Evolutionary conservation across 169 alveolate genomes (phyloP).

Genomic region (Plasmodium sp.): DNA sequence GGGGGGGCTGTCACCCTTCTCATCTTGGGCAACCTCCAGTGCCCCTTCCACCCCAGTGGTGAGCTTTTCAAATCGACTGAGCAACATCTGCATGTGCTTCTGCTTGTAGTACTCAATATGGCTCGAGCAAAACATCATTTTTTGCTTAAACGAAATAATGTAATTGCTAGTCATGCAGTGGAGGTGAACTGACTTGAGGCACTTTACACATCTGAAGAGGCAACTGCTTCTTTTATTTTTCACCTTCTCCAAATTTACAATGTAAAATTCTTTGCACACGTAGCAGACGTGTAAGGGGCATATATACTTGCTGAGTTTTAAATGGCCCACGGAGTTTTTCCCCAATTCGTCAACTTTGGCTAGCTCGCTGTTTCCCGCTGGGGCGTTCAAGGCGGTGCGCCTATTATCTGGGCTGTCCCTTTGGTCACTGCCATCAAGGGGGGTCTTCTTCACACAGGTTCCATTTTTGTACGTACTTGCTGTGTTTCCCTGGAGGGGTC

Average conservation of each 20-base stretch:
- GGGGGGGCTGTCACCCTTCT: neutral
- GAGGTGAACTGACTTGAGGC: constrained; percentile 43
- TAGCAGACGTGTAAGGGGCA: constrained; percentile 66
- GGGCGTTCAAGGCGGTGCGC: neutral
- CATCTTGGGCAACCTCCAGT: neutral
- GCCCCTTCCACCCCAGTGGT: neutral
- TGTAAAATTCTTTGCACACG: constrained; percentile 46
- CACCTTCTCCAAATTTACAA: constrained; percentile 4
- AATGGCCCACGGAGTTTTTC: neutral
- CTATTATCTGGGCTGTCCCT: neutral
- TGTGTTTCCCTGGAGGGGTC: neutral
- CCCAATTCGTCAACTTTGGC: neutral
- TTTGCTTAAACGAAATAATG: constrained; percentile 29
- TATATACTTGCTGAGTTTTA: constrained; percentile 11
- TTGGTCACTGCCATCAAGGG: neutral
- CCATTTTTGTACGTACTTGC: neutral
- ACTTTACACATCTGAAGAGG: constrained; percentile 42
- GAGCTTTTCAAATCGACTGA: neutral
- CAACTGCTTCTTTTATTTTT: neutral
- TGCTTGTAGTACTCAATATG: constrained; percentile 32
- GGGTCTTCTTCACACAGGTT: neutral
- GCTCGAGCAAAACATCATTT: constrained; percentile 29
- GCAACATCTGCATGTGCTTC: constrained; percentile 30
- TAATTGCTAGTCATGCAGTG: constrained; percentile 33
- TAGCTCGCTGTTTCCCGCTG: neutral